phyloP scores from a whole-genome alignment of 768 basidiomycete genomes.

The Termitomyces sp. region DNA sequence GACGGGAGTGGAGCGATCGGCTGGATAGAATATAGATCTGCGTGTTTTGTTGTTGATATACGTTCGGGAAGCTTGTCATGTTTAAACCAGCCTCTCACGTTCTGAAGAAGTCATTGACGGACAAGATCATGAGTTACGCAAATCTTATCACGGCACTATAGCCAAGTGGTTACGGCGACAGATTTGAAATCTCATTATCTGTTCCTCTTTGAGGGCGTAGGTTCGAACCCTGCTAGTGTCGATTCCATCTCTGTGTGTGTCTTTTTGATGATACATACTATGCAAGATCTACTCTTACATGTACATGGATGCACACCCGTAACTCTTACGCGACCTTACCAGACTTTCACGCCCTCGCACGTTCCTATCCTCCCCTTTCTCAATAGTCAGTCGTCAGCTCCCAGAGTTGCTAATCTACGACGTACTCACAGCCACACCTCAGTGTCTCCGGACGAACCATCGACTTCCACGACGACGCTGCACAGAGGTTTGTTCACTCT shows the following conservation, averaged over 20 bases:
- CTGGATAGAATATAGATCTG: conserved; percentile 9
- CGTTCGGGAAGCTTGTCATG: too few relatives aligned
- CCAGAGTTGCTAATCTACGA: not conserved
- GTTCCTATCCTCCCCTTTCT: conserved; percentile 40
- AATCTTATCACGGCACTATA: conserved; percentile 70
- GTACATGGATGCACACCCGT: conserved; percentile 31
- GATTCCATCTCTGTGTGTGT: not conserved
- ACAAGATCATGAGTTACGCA: too few relatives aligned
- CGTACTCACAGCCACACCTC: not conserved
- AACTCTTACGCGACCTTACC: conserved; percentile 35
- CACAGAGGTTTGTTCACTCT: conserved; percentile 52
- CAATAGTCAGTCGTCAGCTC: conserved; percentile 5
- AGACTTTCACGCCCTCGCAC: conserved; percentile 58
- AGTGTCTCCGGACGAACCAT: conserved; percentile 37
- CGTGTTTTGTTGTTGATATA: not conserved
- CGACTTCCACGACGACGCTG: conserved; percentile 68
- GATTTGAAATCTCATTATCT: conserved; percentile 51
- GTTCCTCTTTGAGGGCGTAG: conserved; percentile 48
- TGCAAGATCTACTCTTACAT: not conserved
- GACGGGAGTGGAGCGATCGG: conserved; percentile 16
- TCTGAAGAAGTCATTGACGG: too few relatives aligned
- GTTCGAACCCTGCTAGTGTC: conserved; percentile 52
- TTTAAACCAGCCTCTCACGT: too few relatives aligned
- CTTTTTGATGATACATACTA: not conserved
- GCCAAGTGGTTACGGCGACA: conserved; percentile 77